Percentiles rank a stretch among this genome's conserved stretches.
Conservation (phyloP, 2,329 filamentous ascomycete genomes). For the Aspergillus sclerotialis region DNA sequence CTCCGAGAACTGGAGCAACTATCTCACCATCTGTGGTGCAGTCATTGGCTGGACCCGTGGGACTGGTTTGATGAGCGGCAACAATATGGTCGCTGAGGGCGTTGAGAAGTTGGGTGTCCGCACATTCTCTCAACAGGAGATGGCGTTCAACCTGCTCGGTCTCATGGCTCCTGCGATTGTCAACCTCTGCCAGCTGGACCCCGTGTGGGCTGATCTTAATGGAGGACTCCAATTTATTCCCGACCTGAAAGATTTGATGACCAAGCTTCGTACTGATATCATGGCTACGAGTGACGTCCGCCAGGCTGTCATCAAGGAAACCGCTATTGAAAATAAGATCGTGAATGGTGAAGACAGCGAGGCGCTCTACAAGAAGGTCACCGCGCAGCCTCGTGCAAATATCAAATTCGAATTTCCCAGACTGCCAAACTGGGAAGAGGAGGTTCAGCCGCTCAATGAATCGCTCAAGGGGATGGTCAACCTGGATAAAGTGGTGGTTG, state of each 20-base stretch:
- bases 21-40: slow-evolving; percentile 95
- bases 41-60: slow-evolving; percentile 99
- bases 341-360: slow-evolving; percentile 92
- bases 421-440: slow-evolving; percentile 84
- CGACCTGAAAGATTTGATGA: slow-evolving; percentile 91
- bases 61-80: slow-evolving; percentile 94
- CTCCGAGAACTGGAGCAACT: slow-evolving; percentile 94
- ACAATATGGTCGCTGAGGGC: slow-evolving; percentile 95
- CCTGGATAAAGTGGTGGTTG: slow-evolving; percentile 93
- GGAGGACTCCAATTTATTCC: slow-evolving; percentile 96
- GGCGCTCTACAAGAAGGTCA: slow-evolving; percentile 88
- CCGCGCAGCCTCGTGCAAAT: slow-evolving; percentile 88
- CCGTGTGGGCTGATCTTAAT: slow-evolving; percentile 94
- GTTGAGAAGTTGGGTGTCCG: slow-evolving; percentile 95
- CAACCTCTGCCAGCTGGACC: slow-evolving; percentile 90
- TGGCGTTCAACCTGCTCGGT: slow-evolving; percentile 97
- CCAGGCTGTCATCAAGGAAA: slow-evolving; percentile 91
- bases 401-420: slow-evolving; percentile 95
- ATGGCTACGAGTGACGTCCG: slow-evolving; percentile 93
- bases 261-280: slow-evolving; percentile 84
- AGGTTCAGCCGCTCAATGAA: slow-evolving; percentile 80
- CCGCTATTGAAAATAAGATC: slow-evolving; percentile 90
- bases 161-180: slow-evolving; percentile 92
- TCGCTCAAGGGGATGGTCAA: slow-evolving; percentile 97
- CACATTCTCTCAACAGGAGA: slow-evolving; percentile 98